Conservation (phyloP, 192 early-diverging fungal genomes). For the Podila minutissima region DNA sequence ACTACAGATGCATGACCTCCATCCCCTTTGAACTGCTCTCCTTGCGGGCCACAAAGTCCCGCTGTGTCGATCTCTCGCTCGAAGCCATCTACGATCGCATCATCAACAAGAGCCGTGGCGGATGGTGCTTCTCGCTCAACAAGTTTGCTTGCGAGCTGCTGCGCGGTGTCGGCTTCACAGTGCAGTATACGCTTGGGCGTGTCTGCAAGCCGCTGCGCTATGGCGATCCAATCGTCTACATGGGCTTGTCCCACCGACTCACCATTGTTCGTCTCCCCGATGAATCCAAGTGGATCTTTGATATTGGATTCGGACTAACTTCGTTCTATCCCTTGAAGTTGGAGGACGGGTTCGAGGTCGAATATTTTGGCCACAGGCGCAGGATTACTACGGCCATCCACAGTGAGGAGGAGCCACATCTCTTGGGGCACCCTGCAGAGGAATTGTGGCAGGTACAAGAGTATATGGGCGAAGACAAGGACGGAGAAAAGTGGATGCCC, state of each 20-base stretch:
- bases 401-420: conserved; percentile 2
- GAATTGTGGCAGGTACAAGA: conserved; percentile 21
- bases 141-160: conserved; percentile 15
- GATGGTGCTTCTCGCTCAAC: conserved; percentile 43
- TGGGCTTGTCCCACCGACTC: conserved; percentile 15
- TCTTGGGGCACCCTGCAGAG: conserved; percentile 7
- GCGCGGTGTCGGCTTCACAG: conserved; percentile 12
- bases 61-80: conserved; percentile 22
- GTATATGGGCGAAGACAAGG: conserved; percentile 6
- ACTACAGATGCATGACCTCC: conserved; percentile 17
- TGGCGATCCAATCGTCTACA: conserved; percentile 4
- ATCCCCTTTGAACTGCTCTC: conserved; percentile 26
- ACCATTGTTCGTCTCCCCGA: conserved; percentile 15
- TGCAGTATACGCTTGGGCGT: conserved; percentile 19
- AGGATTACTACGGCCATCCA: conserved; percentile 7
- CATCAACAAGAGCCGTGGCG: conserved; percentile 24
- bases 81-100: conserved; percentile 28
- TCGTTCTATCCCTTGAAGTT: conserved; percentile 10
- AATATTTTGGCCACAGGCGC: conserved; percentile 21
- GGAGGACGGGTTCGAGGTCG: conserved; percentile 14
- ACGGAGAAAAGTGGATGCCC: conserved; percentile 14
- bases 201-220: conserved; percentile 18
- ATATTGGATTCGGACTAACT: conserved; percentile 24
- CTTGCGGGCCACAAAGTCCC: conserved; percentile 12
- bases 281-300: conserved; percentile 21